Conservation (phyloP, 306 rosid species). For the Leucaena leucocephala region DNA sequence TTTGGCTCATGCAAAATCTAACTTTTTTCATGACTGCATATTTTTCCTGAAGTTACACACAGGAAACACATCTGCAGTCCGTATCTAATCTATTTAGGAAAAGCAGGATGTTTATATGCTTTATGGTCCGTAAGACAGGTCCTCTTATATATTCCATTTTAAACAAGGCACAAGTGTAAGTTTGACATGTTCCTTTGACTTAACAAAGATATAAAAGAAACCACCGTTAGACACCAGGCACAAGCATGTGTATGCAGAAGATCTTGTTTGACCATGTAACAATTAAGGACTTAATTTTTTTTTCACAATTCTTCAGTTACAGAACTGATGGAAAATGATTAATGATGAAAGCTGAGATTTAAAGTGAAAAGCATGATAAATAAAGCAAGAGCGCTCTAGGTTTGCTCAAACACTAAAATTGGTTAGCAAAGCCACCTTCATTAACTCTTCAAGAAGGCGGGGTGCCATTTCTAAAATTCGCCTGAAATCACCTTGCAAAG, state of each 20-base stretch:
- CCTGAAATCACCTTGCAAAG: conserved; percentile 79
- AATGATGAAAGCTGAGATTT: background rate
- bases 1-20: background rate
- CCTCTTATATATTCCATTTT: conserved; percentile 10
- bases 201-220: conserved; percentile 10
- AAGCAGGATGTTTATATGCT: background rate
- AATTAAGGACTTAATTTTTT: conserved; percentile 10
- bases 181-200: conserved; percentile 20
- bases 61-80: conserved; percentile 28
- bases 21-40: conserved; percentile 4
- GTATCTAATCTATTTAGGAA: background rate
- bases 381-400: conserved; percentile 29
- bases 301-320: conserved; percentile 5
- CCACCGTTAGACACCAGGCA: conserved; percentile 7
- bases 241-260: background rate
- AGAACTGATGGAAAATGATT: background rate
- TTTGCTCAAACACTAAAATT: conserved; percentile 32
- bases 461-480: conserved; percentile 90
- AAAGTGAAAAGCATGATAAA: conserved; percentile 18
- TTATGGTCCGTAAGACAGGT: conserved; percentile 9
- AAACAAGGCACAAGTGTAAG: background rate
- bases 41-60: background rate
- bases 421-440: conserved; percentile 71
- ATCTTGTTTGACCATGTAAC: conserved; percentile 12
- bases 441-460: conserved; percentile 94